Base-by-base conservation (phyloP, 768 basidiomycete genomes). In the Sarcodon sp. region DNA sequence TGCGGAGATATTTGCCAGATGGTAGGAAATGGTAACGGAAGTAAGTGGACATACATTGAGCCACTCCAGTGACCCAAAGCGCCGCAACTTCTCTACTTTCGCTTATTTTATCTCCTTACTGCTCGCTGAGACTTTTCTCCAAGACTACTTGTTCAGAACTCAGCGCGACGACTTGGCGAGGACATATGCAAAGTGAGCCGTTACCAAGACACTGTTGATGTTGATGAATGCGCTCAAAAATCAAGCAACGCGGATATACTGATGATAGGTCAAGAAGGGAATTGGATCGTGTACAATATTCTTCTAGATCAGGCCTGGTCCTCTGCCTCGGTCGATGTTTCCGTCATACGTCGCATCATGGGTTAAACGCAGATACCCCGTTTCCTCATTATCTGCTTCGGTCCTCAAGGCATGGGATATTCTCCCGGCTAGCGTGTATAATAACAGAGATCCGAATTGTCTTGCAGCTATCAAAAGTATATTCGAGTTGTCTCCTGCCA, bases 281-380 rank as follows among this genome's bases (percentile, higher is more conserved):
- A 69, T 50, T 68, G 68, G 59, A 63, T 69, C 35, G 56, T 68
- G n/a, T 69, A 69, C 43, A 65, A 68, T 45, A 51, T 69, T 21
- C 57, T 69, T 3, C 60, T 69, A 35, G 66, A 69, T 53, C 68
- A 69, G 46, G 68, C 66, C 1, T 69, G 68, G 68, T 69, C 65
- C 3, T 44, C 61, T 2, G 57, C 58, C 1, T 53, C 64, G 3
- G 54, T 69, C 43, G 52, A 65, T 48, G 59, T 61, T n/a, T 51
- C 52, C 59, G 2, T 45, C 53, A 3, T 69, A 67, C 44, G 57
- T 66, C 18, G 51, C 57, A 33, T 52, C 58, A 7, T 69, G 67
- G 65, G 60, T 61, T 12, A 49, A 60, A 21, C 62, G 68, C 11
- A 63, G 68, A 16, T 69, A 69, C 51, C 52, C 45, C 3, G 55